Percentiles rank a stretch among this genome's conserved stretches.
Conservation (phyloP, 331 rosid species). For the Acacia pycnantha region DNA sequence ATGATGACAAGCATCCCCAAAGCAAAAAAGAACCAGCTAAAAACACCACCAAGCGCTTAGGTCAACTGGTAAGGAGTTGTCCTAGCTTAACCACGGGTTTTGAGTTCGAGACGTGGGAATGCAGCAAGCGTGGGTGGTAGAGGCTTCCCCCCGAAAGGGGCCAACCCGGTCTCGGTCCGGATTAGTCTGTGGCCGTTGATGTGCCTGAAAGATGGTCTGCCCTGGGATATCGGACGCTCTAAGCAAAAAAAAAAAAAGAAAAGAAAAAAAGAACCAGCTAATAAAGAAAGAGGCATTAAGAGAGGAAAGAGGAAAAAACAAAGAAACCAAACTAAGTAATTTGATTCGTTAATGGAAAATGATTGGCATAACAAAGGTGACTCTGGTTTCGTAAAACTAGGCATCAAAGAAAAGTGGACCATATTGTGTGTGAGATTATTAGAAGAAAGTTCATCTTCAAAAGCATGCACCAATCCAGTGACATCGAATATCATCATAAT, state of each 20-base stretch:
- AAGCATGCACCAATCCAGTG: constrained; percentile 31
- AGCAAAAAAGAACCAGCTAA: constrained; percentile 1
- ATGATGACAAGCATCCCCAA: constrained; percentile 49
- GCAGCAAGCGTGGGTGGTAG: no score
- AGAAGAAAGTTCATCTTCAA: constrained; percentile 32
- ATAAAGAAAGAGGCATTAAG: constrained; percentile 11
- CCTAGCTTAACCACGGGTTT: no score
- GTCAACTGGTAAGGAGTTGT: no score
- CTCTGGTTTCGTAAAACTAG: constrained; percentile 58
- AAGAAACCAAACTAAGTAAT: constrained; percentile 24
- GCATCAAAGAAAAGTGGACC: constrained; percentile 36
- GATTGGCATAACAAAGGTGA: constrained; percentile 45
- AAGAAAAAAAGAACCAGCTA: no score
- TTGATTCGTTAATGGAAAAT: constrained; percentile 48
- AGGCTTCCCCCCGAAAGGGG: no score
- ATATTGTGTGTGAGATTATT: constrained; percentile 35
- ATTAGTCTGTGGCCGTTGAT: no score
- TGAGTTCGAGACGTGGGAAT: no score
- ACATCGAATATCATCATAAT: constrained; percentile 29
- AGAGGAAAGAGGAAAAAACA: background rate
- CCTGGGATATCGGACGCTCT: no score
- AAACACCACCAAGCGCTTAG: no score
- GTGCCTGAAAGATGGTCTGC: no score
- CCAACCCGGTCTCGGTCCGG: no score
- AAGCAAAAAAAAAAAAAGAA: constrained; percentile 15